Conservation (phyloP, 306 rosid genomes). For the Cucumis hystrix region DNA sequence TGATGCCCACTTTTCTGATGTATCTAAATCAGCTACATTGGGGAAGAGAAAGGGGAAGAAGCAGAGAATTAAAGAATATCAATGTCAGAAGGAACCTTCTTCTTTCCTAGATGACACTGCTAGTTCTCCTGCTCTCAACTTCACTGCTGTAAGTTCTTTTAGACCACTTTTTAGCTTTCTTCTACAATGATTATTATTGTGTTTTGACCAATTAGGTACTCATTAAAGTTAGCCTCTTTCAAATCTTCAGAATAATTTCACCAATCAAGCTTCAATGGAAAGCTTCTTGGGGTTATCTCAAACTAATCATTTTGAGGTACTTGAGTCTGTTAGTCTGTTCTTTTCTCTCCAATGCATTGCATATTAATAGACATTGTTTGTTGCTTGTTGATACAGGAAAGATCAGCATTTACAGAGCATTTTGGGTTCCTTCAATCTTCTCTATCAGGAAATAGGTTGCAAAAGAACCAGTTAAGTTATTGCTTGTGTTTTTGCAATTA, state of each 20-base stretch:
- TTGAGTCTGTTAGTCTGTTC: neutral
- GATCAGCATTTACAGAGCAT: slow-evolving; percentile 50
- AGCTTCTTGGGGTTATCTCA: slow-evolving; percentile 56
- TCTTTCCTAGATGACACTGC: slow-evolving; percentile 82
- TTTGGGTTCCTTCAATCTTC: slow-evolving; percentile 43
- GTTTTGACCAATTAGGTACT: neutral
- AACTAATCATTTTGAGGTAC: slow-evolving; percentile 76
- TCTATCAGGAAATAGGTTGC: slow-evolving; percentile 42
- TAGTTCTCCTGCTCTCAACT: slow-evolving; percentile 55
- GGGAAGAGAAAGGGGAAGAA: slow-evolving; percentile 23
- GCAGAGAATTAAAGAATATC: slow-evolving; percentile 32
- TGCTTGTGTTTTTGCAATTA: neutral
- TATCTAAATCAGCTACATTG: slow-evolving; percentile 22
- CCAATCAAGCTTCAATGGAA: slow-evolving; percentile 36
- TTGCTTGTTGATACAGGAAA: slow-evolving; percentile 35
- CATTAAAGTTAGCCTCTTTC: slow-evolving; percentile 1
- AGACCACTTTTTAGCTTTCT: no score
- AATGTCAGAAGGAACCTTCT: slow-evolving; percentile 16
- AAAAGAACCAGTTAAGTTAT: slow-evolving; percentile 42
- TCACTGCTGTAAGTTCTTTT: slow-evolving; percentile 37
- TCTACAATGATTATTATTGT: neutral
- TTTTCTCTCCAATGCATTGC: neutral
- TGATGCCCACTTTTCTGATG: slow-evolving; percentile 23
- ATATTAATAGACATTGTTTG: neutral
- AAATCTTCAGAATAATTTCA: slow-evolving; percentile 35